Evolutionary conservation across 768 basidiomycete species (phyloP).

Genomic region (Boletus fagicola): DNA sequence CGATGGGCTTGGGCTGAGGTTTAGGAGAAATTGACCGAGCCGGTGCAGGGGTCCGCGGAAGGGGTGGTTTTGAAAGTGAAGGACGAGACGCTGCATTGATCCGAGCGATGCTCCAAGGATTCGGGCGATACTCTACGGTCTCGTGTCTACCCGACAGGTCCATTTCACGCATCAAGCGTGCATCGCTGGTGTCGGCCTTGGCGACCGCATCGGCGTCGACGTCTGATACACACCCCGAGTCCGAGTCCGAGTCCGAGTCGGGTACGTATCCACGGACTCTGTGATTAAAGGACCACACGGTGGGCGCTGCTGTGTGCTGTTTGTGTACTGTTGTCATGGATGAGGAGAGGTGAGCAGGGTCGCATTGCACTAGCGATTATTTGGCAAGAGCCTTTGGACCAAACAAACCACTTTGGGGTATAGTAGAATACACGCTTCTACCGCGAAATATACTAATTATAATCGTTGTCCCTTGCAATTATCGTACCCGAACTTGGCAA

Average conservation of each 20-base stretch:
- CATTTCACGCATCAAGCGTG: constrained; percentile 44
- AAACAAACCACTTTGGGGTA: background rate
- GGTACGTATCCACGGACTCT: constrained; percentile 12
- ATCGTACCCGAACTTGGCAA: too few species aligned
- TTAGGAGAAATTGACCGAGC: constrained; percentile 10
- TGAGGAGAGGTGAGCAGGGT: too few species aligned
- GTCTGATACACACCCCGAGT: constrained; percentile 1
- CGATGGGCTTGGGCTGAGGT: constrained; percentile 34
- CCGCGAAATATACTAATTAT: too few species aligned
- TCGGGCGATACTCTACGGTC: constrained; percentile 62
- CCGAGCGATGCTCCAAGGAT: constrained; percentile 80
- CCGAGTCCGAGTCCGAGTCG: constrained; percentile 23
- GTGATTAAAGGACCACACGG: constrained; percentile 32
- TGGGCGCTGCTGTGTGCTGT: background rate
- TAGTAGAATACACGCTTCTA: background rate
- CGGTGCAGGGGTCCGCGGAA: background rate
- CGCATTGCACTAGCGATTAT: background rate
- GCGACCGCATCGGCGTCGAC: background rate
- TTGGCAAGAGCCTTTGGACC: constrained; percentile 9
- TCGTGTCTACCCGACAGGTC: constrained; percentile 64
- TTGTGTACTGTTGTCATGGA: background rate
- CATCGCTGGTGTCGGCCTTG: constrained; percentile 21
- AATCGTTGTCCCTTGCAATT: too few species aligned
- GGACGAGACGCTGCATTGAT: constrained; percentile 65
- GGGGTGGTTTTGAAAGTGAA: background rate